Conservation (phyloP, 495 filamentous ascomycete genomes). For the Penicillium riverlandense region DNA sequence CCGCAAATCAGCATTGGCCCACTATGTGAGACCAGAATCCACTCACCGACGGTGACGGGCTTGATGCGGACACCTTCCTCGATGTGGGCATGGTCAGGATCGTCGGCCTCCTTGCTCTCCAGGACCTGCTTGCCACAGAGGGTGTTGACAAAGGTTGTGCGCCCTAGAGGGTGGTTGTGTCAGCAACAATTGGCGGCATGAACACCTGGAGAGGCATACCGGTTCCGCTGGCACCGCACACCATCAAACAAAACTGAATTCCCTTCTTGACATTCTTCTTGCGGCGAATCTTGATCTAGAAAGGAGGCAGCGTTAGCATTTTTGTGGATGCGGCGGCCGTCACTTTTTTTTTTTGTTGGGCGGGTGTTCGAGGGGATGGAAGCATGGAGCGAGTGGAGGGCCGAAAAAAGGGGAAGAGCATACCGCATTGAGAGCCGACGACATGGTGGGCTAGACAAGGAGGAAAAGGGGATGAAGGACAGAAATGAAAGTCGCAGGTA, state of each 20-base stretch:
- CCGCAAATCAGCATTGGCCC: background rate
- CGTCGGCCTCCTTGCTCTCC: constrained; percentile 80
- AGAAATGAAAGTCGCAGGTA: constrained; percentile 4
- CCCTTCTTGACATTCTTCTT: constrained; percentile 99
- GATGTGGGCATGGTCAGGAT: constrained; percentile 77
- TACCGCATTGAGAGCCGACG: constrained; percentile 57
- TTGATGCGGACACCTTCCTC: constrained; percentile 98
- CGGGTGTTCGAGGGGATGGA: constrained; percentile 16
- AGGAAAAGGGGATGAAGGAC: constrained; percentile 12
- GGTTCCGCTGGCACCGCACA: constrained; percentile 96
- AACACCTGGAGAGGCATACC: constrained; percentile 49
- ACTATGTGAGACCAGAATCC: background rate
- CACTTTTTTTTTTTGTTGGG: constrained; percentile 10
- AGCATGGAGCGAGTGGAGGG: constrained; percentile 27
- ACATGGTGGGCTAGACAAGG: constrained; percentile 42
- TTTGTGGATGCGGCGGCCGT: no score
- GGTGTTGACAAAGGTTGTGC: constrained; percentile 98
- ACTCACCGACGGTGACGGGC: constrained; percentile 92
- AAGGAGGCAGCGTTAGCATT: constrained; percentile 3
- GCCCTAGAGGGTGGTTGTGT: constrained; percentile 49
- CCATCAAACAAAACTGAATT: constrained; percentile 99
- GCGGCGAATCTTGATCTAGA: constrained; percentile 86
- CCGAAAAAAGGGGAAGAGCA: constrained; percentile 34
- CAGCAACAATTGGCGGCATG: constrained; percentile 18
- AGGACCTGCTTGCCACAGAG: constrained; percentile 94